phyloP scores from a whole-genome alignment of 495 filamentous ascomycete genomes.

The Hyaloscypha bicolor region DNA sequence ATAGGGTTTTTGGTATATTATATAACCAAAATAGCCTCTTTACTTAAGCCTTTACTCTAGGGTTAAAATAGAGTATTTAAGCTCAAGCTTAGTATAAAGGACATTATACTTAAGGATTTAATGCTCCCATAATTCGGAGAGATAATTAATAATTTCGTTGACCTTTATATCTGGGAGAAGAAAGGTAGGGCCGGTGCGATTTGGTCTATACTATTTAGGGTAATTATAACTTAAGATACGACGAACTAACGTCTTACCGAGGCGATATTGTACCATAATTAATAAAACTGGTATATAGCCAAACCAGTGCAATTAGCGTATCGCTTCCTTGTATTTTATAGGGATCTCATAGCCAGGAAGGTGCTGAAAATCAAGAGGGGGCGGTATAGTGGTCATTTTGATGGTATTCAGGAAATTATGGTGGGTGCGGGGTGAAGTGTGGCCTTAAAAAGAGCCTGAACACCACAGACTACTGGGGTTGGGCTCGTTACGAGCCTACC shows the following conservation, averaged over 20 bases:
- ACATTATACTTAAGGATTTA: background rate
- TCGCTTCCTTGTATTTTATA: slow-evolving; percentile 1
- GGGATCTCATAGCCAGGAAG: background rate
- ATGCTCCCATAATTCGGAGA: background rate
- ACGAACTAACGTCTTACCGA: background rate
- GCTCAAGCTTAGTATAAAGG: background rate
- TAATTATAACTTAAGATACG: background rate
- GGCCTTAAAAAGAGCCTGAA: too few relatives aligned
- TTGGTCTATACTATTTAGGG: background rate
- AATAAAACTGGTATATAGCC: background rate
- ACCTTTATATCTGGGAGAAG: background rate
- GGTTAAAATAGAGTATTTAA: background rate
- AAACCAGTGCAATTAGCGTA: background rate
- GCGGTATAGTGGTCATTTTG: too few relatives aligned
- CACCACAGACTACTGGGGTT: too few relatives aligned
- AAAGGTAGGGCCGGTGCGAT: background rate
- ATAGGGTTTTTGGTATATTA: too few relatives aligned
- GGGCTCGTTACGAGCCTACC: too few relatives aligned
- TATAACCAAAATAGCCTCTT: too few relatives aligned
- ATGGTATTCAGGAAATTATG: too few relatives aligned
- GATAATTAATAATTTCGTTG: too few relatives aligned
- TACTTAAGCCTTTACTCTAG: too few relatives aligned
- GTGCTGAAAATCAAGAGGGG: background rate
- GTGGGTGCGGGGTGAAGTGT: too few relatives aligned
- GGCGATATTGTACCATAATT: background rate